A percentile compares a stretch with the other conserved stretches of the same genome.
Evolutionary conservation across 2,329 filamentous ascomycete species (phyloP).

Genomic region (Epichloe gansuensis): DNA sequence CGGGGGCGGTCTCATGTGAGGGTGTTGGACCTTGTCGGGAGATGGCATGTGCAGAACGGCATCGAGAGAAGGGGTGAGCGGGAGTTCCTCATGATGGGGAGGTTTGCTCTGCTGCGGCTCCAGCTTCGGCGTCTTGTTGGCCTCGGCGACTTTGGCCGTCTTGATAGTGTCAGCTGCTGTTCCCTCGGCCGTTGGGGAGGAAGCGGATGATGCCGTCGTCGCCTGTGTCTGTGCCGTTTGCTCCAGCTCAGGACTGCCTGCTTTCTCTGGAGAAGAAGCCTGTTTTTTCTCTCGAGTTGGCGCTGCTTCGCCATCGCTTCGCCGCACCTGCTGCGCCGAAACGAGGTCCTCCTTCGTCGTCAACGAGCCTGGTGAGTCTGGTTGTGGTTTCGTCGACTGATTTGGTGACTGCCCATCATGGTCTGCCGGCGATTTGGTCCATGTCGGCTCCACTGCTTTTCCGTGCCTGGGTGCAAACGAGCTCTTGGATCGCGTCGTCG

Average conservation of each 20-base stretch:
- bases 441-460: constrained; percentile 44
- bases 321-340: constrained; percentile 1
- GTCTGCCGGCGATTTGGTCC: constrained; percentile 7
- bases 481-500: constrained; percentile 25
- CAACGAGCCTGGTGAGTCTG: neutral
- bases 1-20: constrained; percentile 58
- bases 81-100: constrained; percentile 11
- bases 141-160: neutral
- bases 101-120: neutral
- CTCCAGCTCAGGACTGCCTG: neutral
- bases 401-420: constrained; percentile 5
- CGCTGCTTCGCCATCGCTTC: neutral
- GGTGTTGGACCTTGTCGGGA: constrained; percentile 36
- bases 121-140: neutral
- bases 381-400: constrained; percentile 7
- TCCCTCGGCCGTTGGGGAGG: neutral
- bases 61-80: constrained; percentile 28
- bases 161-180: neutral
- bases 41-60: constrained; percentile 35
- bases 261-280: neutral
- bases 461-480: constrained; percentile 44
- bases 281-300: neutral
- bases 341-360: neutral
- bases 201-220: neutral
- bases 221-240: neutral